A percentile compares a stretch with the other conserved stretches of the same genome.
phyloP scores from a whole-genome alignment of 805 yeast genomes.

The Yamadazyma kitorensis region DNA sequence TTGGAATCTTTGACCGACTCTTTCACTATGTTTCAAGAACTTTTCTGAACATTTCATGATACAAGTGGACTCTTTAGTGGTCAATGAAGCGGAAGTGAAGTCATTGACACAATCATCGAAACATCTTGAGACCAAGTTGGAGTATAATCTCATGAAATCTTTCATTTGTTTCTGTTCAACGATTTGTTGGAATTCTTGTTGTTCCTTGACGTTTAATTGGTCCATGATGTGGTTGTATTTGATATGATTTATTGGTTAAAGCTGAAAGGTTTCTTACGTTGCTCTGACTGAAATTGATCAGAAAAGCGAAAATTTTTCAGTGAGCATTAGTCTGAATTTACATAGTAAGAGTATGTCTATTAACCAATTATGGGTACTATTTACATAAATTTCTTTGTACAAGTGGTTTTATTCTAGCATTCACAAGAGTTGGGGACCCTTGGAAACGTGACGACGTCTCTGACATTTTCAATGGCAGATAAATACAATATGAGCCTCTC shows the following conservation, averaged over 20 bases:
- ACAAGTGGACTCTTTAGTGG: constrained; percentile 82
- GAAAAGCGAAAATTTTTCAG: constrained; percentile 8
- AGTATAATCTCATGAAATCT: constrained; percentile 96
- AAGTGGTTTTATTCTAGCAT: constrained; percentile 19
- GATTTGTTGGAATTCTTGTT: constrained; percentile 91
- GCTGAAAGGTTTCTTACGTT: not conserved
- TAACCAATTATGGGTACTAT: not conserved
- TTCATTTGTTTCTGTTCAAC: constrained; percentile 98
- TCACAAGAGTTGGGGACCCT: constrained; percentile 51
- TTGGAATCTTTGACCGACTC: constrained; percentile 98
- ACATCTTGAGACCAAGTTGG: constrained; percentile 94
- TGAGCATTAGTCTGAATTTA: not conserved
- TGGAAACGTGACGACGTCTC: constrained; percentile 87
- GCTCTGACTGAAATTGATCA: no score
- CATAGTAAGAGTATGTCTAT: not conserved
- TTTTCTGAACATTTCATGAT: constrained; percentile 92
- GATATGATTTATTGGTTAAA: not conserved
- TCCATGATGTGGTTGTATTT: constrained; percentile 57
- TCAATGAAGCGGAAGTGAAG: constrained; percentile 87
- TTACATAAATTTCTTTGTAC: not conserved
- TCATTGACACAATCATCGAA: constrained; percentile 97
- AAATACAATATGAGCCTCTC: constrained; percentile 79
- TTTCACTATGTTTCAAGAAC: constrained; percentile 95
- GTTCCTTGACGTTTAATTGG: constrained; percentile 91
- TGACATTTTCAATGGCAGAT: constrained; percentile 71